Evolutionary conservation across 768 basidiomycete genomes (phyloP).

Genomic region (Gyrodon lividus): DNA sequence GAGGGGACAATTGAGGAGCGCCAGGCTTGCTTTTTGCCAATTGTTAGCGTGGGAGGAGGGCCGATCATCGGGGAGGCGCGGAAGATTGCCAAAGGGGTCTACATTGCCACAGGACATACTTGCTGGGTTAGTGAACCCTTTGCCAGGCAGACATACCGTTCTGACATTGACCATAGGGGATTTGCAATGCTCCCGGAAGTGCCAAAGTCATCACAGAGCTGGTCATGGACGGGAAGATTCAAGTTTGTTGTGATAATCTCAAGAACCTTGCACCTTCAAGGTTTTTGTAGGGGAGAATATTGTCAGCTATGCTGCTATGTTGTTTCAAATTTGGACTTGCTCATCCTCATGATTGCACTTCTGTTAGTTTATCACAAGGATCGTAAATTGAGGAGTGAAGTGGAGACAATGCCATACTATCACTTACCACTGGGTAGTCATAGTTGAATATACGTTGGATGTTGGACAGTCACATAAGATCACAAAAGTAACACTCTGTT

Average conservation of each 20-base stretch:
- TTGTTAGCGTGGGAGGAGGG: slow-evolving; percentile 50
- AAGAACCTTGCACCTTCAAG: slow-evolving; percentile 43
- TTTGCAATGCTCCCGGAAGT: slow-evolving; percentile 83
- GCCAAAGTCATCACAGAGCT: slow-evolving; percentile 71
- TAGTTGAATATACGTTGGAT: no score
- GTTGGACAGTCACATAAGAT: no score
- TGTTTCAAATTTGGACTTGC: no score
- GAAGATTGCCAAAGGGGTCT: slow-evolving; percentile 57
- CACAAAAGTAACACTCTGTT: no score
- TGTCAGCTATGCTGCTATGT: no score
- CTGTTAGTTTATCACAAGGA: no score
- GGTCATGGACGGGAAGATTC: slow-evolving; percentile 64
- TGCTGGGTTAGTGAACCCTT: slow-evolving; percentile 58
- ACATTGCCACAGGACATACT: slow-evolving; percentile 76
- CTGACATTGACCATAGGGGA: slow-evolving; percentile 46
- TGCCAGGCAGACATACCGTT: not conserved
- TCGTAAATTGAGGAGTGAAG: no score
- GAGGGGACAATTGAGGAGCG: slow-evolving; percentile 50
- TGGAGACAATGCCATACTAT: no score
- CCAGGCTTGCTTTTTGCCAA: slow-evolving; percentile 81
- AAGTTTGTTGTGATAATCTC: slow-evolving; percentile 56
- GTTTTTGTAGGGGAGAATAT: slow-evolving; percentile 29
- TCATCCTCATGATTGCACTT: no score
- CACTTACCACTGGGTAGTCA: no score
- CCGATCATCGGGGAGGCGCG: slow-evolving; percentile 71